Base-by-base conservation (phyloP, 306 rosid genomes). In the Vigna nakashimae region DNA sequence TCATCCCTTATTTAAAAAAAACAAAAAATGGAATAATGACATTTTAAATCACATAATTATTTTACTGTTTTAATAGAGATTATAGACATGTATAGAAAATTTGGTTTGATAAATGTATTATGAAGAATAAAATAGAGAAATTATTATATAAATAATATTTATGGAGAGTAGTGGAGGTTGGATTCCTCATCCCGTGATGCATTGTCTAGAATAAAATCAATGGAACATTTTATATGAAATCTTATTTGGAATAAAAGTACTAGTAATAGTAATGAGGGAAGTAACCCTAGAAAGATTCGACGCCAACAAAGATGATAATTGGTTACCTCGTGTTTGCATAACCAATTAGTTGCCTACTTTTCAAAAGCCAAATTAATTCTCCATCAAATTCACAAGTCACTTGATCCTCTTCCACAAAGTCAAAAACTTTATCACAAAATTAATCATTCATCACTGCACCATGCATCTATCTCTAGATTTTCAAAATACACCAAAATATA, bases 121-220 rank as follows among this genome's bases (percentile, higher is more conserved):
- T 38, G 45, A 8, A 8, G 2, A 40, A 8, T 40, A 8, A 40
- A 9, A 40, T 42, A 0, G 3, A 42, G 13, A 42, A 11, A 4
- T 55, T 10, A 49, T 67, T 60, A 51, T 46, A 48, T 36, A 28
- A 81, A 15, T 36, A 28, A 81, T 20, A 64, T 75, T 73, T 60
- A 18, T 51, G 18, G 52, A 48, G 5, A 9, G 28, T 69, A 56
- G 86, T 83, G 85, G 88, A 85, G 65, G 34, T 55, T 48, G 59
- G 64, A 56, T 81, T 75, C 90, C 79, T 59, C 63, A 55, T 66
- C 84, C 84, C 81, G 82, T 71, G 88, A 83, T 11, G 66, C 57
- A 66, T 78, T 87, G 82, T 80, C 82, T 38, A 78, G 90, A 84
- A 88, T 86, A 85, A 82, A 81, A 86, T 82, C 84, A 79, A 58